Percentiles rank a stretch among this genome's conserved stretches.
Conservation (phyloP, 257 asterid genomes). For the Knoxia roxburghii region DNA sequence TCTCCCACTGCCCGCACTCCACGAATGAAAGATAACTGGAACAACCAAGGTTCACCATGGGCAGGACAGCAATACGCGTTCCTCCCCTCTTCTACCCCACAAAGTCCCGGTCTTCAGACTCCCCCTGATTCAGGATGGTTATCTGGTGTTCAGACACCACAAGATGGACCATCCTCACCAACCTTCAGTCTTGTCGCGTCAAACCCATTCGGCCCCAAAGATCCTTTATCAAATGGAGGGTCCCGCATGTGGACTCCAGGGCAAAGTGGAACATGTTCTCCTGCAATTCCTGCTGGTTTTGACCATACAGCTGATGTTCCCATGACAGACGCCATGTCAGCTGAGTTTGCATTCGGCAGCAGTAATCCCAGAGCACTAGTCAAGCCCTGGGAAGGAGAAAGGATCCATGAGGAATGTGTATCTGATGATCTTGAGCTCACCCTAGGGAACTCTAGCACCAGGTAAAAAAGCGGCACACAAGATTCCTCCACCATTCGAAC, state of each 20-base stretch:
- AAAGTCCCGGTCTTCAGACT: slow-evolving; percentile 73
- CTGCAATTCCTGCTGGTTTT: slow-evolving; percentile 59
- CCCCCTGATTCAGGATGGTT: slow-evolving; percentile 93
- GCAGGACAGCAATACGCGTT: slow-evolving; percentile 58
- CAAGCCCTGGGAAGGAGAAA: slow-evolving; percentile 97
- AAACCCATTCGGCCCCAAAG: slow-evolving; percentile 69
- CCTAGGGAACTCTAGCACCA: slow-evolving; percentile 81
- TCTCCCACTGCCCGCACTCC: slow-evolving; percentile 88
- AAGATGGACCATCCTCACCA: slow-evolving; percentile 80
- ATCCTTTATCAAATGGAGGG: slow-evolving; percentile 75
- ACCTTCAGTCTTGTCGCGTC: slow-evolving; percentile 83
- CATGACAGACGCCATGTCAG: slow-evolving; percentile 76
- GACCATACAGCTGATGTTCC: slow-evolving; percentile 86
- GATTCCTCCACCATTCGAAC: too few species aligned
- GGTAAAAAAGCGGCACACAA: slow-evolving; percentile 35
- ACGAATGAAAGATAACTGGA: slow-evolving; percentile 66
- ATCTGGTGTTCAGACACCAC: slow-evolving; percentile 93
- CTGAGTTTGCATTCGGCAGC: slow-evolving; percentile 90
- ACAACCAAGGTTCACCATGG: slow-evolving; percentile 66
- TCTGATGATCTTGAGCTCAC: slow-evolving; percentile 95
- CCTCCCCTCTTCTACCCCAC: slow-evolving; percentile 75
- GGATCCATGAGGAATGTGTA: slow-evolving; percentile 88
- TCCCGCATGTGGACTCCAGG: slow-evolving; percentile 98
- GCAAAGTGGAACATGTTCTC: slow-evolving; percentile 96
- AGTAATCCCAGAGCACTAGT: slow-evolving; percentile 63